These are phyloP conservation scores for Lolium multiflorum DNA, from an alignment of 176 grass and related monocot genomes.

Conservation along the genomic window DNA sequence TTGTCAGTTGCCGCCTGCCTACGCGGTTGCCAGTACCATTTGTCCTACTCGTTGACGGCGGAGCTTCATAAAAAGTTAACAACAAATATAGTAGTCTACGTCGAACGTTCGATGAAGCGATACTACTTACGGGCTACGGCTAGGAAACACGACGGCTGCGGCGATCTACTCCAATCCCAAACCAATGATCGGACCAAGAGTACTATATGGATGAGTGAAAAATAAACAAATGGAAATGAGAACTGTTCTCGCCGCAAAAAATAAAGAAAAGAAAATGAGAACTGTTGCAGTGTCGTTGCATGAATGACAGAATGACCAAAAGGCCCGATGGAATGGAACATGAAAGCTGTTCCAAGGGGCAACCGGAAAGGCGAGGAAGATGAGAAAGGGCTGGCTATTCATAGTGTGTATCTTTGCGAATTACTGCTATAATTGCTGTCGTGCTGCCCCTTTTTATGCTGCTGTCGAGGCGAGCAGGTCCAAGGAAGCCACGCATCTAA, in stretches of 20 bases:
- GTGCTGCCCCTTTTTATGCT: constrained; percentile 48
- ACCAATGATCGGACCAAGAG: neutral
- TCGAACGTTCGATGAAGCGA: too few species aligned
- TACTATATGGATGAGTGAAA: neutral
- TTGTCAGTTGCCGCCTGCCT: neutral
- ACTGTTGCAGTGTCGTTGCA: neutral
- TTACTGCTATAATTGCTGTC: constrained; percentile 45
- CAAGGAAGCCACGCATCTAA: constrained; percentile 46
- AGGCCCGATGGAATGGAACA: constrained; percentile 28
- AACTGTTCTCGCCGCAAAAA: too few species aligned
- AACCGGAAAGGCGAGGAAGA: neutral
- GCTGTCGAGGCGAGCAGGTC: constrained; percentile 31
- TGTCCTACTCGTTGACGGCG: neutral
- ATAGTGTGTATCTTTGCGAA: constrained; percentile 29
- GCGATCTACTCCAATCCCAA: neutral
- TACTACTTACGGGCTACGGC: too few species aligned
- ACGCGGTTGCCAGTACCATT: neutral
- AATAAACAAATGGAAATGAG: neutral
- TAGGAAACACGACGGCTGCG: too few species aligned
- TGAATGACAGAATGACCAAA: constrained; percentile 9
- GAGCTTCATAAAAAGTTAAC: neutral
- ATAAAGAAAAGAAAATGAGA: neutral
- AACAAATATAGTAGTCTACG: too few species aligned
- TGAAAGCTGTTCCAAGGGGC: constrained; percentile 12
- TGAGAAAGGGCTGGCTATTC: constrained; percentile 19